Conservation (phyloP, 768 basidiomycete genomes). For the Auricularia cornea region DNA sequence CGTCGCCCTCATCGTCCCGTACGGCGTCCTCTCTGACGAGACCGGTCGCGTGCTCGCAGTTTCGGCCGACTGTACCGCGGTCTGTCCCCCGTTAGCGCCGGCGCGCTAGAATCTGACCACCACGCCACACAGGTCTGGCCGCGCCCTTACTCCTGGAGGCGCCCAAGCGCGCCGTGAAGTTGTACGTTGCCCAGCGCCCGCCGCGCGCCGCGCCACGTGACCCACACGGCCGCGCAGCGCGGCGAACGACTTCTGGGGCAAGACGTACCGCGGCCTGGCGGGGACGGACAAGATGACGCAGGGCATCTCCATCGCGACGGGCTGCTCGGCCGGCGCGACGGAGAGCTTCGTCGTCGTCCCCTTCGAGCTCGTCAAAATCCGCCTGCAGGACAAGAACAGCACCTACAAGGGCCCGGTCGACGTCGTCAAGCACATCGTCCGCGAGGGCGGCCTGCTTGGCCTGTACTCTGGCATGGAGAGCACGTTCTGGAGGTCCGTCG, state of each 20-base stretch:
- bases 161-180: conserved; percentile 96
- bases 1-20: conserved; percentile 8
- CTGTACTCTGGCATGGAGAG: conserved; percentile 94
- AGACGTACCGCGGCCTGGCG: conserved; percentile 49
- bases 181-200: conserved; percentile 38
- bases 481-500: conserved; percentile 84
- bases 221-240: conserved; percentile 46
- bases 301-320: conserved; percentile 78
- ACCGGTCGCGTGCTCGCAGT: conserved; percentile 30
- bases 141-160: conserved; percentile 94
- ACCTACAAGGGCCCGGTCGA: conserved; percentile 89
- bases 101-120: too few relatives aligned
- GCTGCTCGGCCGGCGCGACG: conserved; percentile 90
- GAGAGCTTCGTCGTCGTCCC: conserved; percentile 93
- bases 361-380: conserved; percentile 92
- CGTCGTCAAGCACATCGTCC: conserved; percentile 72
- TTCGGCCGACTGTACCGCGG: conserved; percentile 83
- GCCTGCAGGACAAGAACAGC: conserved; percentile 86
- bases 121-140: conserved; percentile 88
- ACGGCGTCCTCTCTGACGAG: too few relatives aligned
- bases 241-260: conserved; percentile 95
- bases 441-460: conserved; percentile 72
- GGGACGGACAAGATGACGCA: conserved; percentile 86
- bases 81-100: conserved; percentile 23
- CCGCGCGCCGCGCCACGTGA: too few relatives aligned